These are phyloP conservation scores for Alternaria gaisen DNA, from an alignment of 2,329 filamentous ascomycete genomes.

Conservation along the genomic window DNA sequence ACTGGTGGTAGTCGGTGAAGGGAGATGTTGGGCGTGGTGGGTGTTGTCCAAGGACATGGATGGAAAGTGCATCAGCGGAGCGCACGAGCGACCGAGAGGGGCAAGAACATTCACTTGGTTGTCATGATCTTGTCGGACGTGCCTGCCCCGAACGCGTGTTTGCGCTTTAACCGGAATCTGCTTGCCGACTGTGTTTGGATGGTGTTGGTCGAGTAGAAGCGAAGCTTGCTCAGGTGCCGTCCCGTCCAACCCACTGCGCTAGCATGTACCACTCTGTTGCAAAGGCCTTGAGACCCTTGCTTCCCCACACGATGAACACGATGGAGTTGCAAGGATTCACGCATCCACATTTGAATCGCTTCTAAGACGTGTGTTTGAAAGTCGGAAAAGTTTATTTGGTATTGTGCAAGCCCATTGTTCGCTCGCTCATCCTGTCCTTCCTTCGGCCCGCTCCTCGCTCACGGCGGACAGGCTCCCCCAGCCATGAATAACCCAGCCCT, in stretches of 20 bases:
- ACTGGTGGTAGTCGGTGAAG: conserved; percentile 13
- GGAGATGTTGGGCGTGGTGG: conserved; percentile 8
- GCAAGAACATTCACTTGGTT: conserved; percentile 25
- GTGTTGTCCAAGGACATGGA: conserved; percentile 11
- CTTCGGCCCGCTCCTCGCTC: conserved; percentile 22
- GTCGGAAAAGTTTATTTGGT: conserved; percentile 29
- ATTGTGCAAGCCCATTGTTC: conserved; percentile 18
- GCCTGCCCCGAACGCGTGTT: conserved; percentile 4
- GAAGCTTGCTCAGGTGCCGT: conserved; percentile 7
- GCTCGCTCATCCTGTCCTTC: conserved; percentile 19
- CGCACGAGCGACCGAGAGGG: conserved; percentile 28
- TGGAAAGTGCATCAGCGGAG: conserved; percentile 19
- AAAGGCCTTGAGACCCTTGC: not conserved
- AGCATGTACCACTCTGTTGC: conserved; percentile 11
- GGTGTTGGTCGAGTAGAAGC: conserved; percentile 27
- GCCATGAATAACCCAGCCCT: conserved; percentile 17
- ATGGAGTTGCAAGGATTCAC: conserved; percentile 8
- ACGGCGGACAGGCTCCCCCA: conserved; percentile 17
- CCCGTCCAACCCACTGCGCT: conserved; percentile 33
- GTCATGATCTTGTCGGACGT: conserved; percentile 15
- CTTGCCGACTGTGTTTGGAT: conserved; percentile 18
- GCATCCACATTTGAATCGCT: not conserved
- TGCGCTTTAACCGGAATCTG: conserved; percentile 17
- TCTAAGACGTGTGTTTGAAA: not conserved
- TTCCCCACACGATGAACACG: conserved; percentile 21